Evolutionary conservation across 371 early-diverging fungal species (phyloP).

Genomic region (Mortierella sp.): DNA sequence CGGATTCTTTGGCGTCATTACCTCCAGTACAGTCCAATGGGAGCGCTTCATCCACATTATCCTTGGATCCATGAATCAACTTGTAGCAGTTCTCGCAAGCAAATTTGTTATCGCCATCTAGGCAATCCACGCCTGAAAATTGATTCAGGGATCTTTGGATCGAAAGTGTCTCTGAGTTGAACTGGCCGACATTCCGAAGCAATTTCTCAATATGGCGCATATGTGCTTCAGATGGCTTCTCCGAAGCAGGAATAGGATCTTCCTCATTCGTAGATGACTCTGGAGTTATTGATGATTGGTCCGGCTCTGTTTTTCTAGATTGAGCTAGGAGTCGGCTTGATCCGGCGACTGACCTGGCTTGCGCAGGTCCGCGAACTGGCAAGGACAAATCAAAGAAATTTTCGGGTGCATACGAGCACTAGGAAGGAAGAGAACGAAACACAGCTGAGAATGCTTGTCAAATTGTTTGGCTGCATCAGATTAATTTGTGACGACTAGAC

Average conservation of each 20-base stretch:
- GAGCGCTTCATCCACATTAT: neutral
- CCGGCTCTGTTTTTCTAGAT: conserved; percentile 3
- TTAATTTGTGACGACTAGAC: neutral
- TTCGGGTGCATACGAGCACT: conserved; percentile 50
- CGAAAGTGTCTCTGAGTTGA: conserved; percentile 27
- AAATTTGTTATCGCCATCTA: conserved; percentile 55
- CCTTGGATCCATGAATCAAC: conserved; percentile 6
- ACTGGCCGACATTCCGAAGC: conserved; percentile 27
- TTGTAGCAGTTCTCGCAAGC: conserved; percentile 56
- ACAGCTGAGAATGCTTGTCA: neutral
- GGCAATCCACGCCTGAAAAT: conserved; percentile 46
- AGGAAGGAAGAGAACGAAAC: neutral
- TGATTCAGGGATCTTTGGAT: conserved; percentile 47
- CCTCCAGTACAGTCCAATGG: neutral
- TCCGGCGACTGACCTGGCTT: neutral
- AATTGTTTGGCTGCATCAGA: neutral
- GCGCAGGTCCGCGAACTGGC: conserved; percentile 19
- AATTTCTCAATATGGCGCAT: conserved; percentile 42
- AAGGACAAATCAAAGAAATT: conserved; percentile 47
- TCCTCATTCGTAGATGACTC: conserved; percentile 1
- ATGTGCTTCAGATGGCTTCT: conserved; percentile 35
- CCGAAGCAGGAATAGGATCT: conserved; percentile 20
- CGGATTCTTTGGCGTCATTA: neutral
- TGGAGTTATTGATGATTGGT: neutral
- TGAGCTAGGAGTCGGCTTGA: conserved; percentile 22